phyloP scores from a whole-genome alignment of 1,139 yeast species.

The Pichia sp. region DNA sequence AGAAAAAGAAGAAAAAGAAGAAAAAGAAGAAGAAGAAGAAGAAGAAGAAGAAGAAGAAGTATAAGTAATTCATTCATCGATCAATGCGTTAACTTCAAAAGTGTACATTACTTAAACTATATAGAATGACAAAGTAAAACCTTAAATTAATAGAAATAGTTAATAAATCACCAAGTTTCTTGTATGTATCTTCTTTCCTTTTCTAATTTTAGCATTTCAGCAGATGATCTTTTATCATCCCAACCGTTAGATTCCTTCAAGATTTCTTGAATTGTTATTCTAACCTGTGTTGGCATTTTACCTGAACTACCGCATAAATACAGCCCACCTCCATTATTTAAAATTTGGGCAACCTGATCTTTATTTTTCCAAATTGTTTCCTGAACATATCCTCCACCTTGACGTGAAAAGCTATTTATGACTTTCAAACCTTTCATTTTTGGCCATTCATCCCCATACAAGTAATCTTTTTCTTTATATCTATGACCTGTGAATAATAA shows the following conservation, averaged over 20 bases:
- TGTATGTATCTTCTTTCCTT: slow-evolving; percentile 65
- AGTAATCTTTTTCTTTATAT: slow-evolving; percentile 55
- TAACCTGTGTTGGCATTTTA: slow-evolving; percentile 86
- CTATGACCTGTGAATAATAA: slow-evolving; percentile 76
- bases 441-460: slow-evolving; percentile 55
- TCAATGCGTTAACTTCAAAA: background rate
- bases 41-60: background rate
- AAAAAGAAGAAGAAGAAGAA: too few relatives aligned
- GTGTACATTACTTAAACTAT: background rate
- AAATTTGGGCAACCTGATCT: slow-evolving; percentile 41
- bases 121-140: background rate
- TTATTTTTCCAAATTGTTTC: slow-evolving; percentile 52
- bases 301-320: slow-evolving; percentile 93
- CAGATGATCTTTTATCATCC: slow-evolving; percentile 39
- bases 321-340: slow-evolving; percentile 52
- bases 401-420: slow-evolving; percentile 60
- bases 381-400: slow-evolving; percentile 56
- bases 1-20: too few relatives aligned
- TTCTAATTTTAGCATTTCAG: slow-evolving; percentile 55
- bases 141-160: background rate
- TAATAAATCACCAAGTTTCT: slow-evolving; percentile 74
- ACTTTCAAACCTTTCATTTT: slow-evolving; percentile 34
- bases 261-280: slow-evolving; percentile 64
- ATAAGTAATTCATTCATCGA: background rate
- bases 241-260: slow-evolving; percentile 33